Base-by-base conservation (phyloP, 2,329 filamentous ascomycete species). In the Ceratocystis papillata region DNA sequence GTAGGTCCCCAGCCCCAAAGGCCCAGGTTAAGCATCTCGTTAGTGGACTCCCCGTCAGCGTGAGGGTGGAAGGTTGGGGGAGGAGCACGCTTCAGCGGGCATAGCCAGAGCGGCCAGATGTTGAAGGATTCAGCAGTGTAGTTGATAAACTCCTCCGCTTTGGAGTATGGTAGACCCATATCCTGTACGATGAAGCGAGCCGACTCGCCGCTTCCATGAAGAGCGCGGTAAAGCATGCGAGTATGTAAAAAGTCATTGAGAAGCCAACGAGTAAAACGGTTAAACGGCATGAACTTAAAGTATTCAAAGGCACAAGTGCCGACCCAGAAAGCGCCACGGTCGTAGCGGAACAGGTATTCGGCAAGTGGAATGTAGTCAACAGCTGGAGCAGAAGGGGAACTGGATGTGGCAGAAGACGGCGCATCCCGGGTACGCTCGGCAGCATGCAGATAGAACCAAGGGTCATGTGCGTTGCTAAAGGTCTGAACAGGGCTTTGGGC, bases 361-460 rank as follows among this genome's bases (percentile, higher is more conserved):
- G 83, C 81, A 3, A 89, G 76, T 0, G 87, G 87, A 50, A 89
- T 81, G 70, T 83, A 83, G 63, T 88, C 84, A 64, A 73, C 70
- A 17, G 71, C 65, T 60, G 74, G 62, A 69, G 72, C 41, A 10
- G 70, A 30, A 37, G 70, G 59, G 50, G 46, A 50, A 4, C n/a
- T 69, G 48, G 46, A 55, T 15, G 68, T 48, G 2, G 63, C 20
- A 5, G 69, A 46, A 10, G 71, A 67, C 5, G 71, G 64, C 66
- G 73, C 65, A 64, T 68, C 28, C 10, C 72, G 63, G 15, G 76
- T 81, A 68, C 73, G 73, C 48, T 81, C 76, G 70, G 81, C 76
- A 20, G 83, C 87, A 72, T 90, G 87, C 67, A 91, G 78, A 72
- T 90, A 91, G 74, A 85, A 90, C 88, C 88, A 91, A 1, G 87